Evolutionary conservation across 192 early-diverging fungal genomes (phyloP).

Genomic region (Entomortierella parvispora): DNA sequence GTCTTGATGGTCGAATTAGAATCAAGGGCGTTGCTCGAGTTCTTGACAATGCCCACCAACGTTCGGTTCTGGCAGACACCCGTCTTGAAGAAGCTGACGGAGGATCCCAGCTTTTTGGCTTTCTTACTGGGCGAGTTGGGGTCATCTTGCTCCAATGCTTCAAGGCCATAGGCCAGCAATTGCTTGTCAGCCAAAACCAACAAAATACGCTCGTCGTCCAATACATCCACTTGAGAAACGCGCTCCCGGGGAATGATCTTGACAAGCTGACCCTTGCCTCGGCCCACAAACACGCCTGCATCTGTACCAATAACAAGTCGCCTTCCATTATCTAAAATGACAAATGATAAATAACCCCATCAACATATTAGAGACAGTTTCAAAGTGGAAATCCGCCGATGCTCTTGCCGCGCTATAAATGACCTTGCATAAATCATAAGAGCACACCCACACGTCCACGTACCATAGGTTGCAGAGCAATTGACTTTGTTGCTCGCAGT

Average conservation of each 20-base stretch:
- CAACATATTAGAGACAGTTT: neutral
- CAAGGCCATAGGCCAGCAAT: constrained; percentile 79
- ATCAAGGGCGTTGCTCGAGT: constrained; percentile 43
- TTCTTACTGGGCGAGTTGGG: constrained; percentile 59
- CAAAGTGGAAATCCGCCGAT: neutral
- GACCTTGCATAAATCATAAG: neutral
- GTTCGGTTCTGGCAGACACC: constrained; percentile 52
- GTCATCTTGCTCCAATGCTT: constrained; percentile 77
- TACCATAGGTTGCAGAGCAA: constrained; percentile 63
- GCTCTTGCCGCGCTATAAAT: neutral
- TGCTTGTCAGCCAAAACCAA: constrained; percentile 83
- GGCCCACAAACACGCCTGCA: constrained; percentile 81
- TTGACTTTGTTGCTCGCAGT: constrained; percentile 65
- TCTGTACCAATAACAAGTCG: constrained; percentile 87
- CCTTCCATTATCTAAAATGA: constrained; percentile 63
- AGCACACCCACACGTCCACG: neutral
- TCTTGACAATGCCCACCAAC: constrained; percentile 53
- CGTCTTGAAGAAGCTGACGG: constrained; percentile 65
- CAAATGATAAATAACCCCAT: neutral
- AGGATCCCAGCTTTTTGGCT: constrained; percentile 55
- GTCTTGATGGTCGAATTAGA: constrained; percentile 52
- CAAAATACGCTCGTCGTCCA: constrained; percentile 83
- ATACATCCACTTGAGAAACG: constrained; percentile 87
- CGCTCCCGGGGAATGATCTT: constrained; percentile 76
- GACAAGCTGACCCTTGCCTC: constrained; percentile 57